A percentile compares a stretch with the other conserved stretches of the same genome.
Conservation (phyloP, 805 yeast genomes). For the Wickerhamiella allomyrinae region DNA sequence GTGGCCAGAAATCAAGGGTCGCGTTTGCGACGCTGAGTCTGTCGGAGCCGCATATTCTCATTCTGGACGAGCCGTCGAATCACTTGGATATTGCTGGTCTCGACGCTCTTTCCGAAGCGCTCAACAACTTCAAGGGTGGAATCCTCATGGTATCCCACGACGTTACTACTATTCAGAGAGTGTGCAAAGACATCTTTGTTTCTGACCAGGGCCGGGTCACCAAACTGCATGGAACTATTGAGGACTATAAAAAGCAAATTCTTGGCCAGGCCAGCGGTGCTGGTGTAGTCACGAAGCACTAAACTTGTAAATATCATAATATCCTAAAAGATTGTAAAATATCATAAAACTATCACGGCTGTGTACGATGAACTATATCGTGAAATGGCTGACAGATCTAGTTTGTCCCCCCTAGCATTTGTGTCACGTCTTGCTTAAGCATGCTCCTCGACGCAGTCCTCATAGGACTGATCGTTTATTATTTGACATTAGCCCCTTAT, state of each 20-base stretch:
- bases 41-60: slow-evolving; percentile 76
- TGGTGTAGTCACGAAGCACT: slow-evolving; percentile 88
- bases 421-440: too few relatives aligned
- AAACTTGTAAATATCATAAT: too few relatives aligned
- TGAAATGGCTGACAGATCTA: too few relatives aligned
- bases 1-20: slow-evolving; percentile 97
- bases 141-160: slow-evolving; percentile 97
- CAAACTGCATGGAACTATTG: slow-evolving; percentile 67
- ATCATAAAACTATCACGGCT: too few relatives aligned
- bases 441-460: slow-evolving; percentile 25
- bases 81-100: slow-evolving; percentile 97
- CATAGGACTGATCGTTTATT: slow-evolving; percentile 33
- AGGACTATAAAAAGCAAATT: slow-evolving; percentile 82
- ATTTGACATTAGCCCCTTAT: slow-evolving; percentile 52
- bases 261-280: slow-evolving; percentile 59
- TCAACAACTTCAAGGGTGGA: slow-evolving; percentile 84
- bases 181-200: slow-evolving; percentile 91
- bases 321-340: too few relatives aligned
- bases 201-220: slow-evolving; percentile 73
- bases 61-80: slow-evolving; percentile 95
- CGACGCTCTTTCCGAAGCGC: slow-evolving; percentile 86
- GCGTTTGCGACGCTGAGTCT: slow-evolving; percentile 94
- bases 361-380: too few relatives aligned
- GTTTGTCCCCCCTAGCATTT: too few relatives aligned
- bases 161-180: slow-evolving; percentile 75